Evolutionary conservation across 768 basidiomycete genomes (phyloP), one percentile per base, ranked within the genome.

Genomic region (Boletus subcaerulescens): DNA sequence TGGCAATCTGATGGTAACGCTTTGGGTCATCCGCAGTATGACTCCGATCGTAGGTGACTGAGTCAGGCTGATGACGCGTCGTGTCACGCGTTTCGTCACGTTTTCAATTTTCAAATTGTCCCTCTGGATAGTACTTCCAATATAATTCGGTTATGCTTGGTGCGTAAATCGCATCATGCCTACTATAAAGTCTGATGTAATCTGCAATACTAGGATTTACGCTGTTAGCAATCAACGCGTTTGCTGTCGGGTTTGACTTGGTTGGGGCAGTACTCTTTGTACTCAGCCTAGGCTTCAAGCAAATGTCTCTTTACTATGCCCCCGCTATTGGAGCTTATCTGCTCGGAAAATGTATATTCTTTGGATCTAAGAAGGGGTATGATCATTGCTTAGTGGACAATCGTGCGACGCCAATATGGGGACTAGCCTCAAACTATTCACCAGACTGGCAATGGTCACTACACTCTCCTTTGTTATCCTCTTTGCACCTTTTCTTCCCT

Each of bases 71-170:
- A 45, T 12, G 13, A 47, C 20, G 47, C 47, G 47, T 9, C n/a
- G 14, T 36, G 47, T 38, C 36, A 48, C 47, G 47, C 17, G 36
- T 26, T 18, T 10, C 15, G 17, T 24, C 36, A 48, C 36, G 47
- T 35, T 32, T 5, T 36, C n/a, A n/a, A n/a, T n/a, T n/a, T n/a
- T n/a, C n/a, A n/a, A n/a, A n/a, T n/a, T n/a, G n/a, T n/a, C n/a
- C n/a, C n/a, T 4, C 65, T 90, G 36, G 82, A 81, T 58, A 57
- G 0, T 94, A 98, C 67, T 96, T 96, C 64, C 94, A 98, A 72
- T 97, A 93, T 69, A 98, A 97, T 66, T 89, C 89, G 3, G 82
- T 95, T 59, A 94, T 96, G 91, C 84, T 98, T 45, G 95, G 89
- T 82, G 64, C 61, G 74, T 74, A 29, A 38, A 20, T 58, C 66